Evolutionary conservation across 1,139 yeast genomes (phyloP).

Genomic region (Lizanozyma gosingica): DNA sequence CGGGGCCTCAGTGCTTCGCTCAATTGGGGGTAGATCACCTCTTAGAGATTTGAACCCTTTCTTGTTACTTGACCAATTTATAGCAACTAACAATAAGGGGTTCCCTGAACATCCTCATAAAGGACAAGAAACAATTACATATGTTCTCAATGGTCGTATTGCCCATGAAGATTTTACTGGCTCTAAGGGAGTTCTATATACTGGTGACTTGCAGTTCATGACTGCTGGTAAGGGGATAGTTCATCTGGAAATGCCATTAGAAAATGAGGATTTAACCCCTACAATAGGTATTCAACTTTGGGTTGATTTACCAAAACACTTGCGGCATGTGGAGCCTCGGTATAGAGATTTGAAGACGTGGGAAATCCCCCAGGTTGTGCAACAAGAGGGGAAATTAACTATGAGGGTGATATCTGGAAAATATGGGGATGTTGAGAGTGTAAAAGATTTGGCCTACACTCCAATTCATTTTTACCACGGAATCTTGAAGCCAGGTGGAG

Average conservation of each 20-base stretch:
- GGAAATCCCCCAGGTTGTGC: constrained; percentile 22
- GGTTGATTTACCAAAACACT: constrained; percentile 20
- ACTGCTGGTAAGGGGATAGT: constrained; percentile 23
- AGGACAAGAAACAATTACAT: constrained; percentile 21
- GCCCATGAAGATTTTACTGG: constrained; percentile 26
- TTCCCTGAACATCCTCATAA: constrained; percentile 24
- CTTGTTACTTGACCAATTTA: constrained; percentile 19
- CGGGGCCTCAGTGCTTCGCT: not conserved
- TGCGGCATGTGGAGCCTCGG: constrained; percentile 17
- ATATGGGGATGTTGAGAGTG: constrained; percentile 15
- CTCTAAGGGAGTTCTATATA: constrained; percentile 17
- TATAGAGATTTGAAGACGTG: constrained; percentile 19
- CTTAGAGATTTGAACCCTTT: constrained; percentile 17
- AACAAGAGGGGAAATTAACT: constrained; percentile 15
- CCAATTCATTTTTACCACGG: constrained; percentile 37
- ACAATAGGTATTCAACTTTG: constrained; percentile 20
- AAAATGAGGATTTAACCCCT: constrained; percentile 13
- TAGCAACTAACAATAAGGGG: constrained; percentile 11
- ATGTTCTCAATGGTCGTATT: constrained; percentile 16
- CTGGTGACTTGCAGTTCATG: constrained; percentile 24
- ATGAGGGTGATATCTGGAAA: constrained; percentile 19
- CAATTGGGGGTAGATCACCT: not conserved
- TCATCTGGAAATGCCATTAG: constrained; percentile 22
- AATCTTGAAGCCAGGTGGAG: constrained; percentile 60
- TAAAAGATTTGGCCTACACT: constrained; percentile 19